Conservation (phyloP, 1,139 yeast species). For the Pichia terricola region DNA sequence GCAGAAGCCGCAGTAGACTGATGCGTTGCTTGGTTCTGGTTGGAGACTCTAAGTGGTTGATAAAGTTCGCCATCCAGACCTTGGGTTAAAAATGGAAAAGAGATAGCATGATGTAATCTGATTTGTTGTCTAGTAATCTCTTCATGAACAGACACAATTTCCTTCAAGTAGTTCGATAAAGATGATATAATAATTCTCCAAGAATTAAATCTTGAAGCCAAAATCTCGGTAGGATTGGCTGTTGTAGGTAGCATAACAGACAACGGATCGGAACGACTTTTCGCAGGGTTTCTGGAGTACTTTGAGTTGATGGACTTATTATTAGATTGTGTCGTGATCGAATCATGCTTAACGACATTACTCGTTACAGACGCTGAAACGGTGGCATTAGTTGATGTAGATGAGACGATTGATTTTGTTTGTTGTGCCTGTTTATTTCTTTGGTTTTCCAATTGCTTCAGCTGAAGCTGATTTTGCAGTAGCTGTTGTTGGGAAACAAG, state of each 20-base stretch:
- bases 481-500: constrained; percentile 27
- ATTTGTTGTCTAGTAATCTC: constrained; percentile 78
- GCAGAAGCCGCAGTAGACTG: not conserved
- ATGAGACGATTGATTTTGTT: constrained; percentile 23
- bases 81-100: constrained; percentile 37
- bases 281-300: not conserved
- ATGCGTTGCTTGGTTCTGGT: constrained; percentile 1
- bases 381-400: constrained; percentile 2
- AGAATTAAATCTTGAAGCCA: constrained; percentile 74
- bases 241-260: constrained; percentile 38
- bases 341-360: not conserved
- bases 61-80: constrained; percentile 28
- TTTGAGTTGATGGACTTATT: constrained; percentile 2
- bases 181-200: constrained; percentile 80
- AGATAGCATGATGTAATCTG: constrained; percentile 71
- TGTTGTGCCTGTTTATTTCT: constrained; percentile 30
- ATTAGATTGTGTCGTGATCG: constrained; percentile 13
- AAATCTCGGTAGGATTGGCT: constrained; percentile 74
- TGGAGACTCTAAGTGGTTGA: constrained; percentile 24
- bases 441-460: constrained; percentile 27
- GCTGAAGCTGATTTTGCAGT: constrained; percentile 25
- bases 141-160: constrained; percentile 77
- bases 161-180: constrained; percentile 63
- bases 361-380: too few species aligned
- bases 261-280: constrained; percentile 28